These are phyloP conservation scores for Globisporangium solare DNA, from an alignment of 352 stramenopile species.

Conservation along the genomic window DNA sequence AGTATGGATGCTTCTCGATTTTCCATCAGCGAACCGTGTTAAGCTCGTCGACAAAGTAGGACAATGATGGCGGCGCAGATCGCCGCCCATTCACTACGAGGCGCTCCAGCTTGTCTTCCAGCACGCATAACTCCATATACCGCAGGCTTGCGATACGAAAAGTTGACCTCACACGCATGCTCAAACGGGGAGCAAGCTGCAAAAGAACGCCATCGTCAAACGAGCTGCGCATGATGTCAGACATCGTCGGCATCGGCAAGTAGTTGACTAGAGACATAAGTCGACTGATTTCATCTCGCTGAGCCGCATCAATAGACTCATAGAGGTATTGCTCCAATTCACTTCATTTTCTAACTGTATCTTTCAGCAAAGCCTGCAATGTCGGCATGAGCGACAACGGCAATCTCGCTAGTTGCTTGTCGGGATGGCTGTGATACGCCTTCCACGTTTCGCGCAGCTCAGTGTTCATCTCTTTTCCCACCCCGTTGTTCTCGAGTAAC, in stretches of 20 bases:
- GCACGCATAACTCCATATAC: conserved; percentile 64
- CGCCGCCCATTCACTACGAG: conserved; percentile 18
- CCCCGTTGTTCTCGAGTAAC: conserved; percentile 15
- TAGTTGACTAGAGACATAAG: conserved; percentile 25
- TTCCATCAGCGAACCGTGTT: conserved; percentile 42
- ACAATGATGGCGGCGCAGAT: conserved; percentile 11
- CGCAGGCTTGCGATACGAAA: conserved; percentile 22
- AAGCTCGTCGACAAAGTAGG: conserved; percentile 54
- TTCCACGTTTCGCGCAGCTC: conserved; percentile 42
- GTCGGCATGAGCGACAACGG: conserved; percentile 1
- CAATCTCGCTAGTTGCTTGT: conserved; percentile 7
- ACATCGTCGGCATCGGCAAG: conserved; percentile 20
- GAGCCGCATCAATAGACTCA: too few relatives aligned
- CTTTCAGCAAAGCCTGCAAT: conserved; percentile 14
- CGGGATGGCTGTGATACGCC: conserved; percentile 21
- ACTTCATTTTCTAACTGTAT: conserved; percentile 15
- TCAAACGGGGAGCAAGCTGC: conserved; percentile 25
- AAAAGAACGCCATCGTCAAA: conserved; percentile 30
- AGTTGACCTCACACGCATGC: background rate
- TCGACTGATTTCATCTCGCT: background rate
- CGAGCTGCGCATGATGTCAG: conserved; percentile 32
- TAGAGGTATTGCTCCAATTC: conserved; percentile 15
- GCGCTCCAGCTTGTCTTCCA: conserved; percentile 70
- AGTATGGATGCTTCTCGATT: conserved; percentile 53
- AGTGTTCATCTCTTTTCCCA: conserved; percentile 30